These are phyloP conservation scores for Dryas integrifolia DNA, from an alignment of 331 rosid genomes.

Conservation along the genomic window DNA sequence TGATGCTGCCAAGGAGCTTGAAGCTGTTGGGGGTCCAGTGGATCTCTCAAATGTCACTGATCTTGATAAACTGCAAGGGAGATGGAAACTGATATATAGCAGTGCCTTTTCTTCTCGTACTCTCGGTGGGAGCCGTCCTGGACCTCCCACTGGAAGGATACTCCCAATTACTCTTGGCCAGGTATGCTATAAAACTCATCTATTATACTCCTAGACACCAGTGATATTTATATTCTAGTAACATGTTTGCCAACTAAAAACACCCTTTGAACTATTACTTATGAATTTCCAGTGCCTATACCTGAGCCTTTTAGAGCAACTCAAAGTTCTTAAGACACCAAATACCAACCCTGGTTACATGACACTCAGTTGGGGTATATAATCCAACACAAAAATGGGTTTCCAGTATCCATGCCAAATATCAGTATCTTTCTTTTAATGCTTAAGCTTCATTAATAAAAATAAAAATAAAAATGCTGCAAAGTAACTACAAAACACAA, in stretches of 20 bases:
- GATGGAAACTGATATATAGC: conserved; percentile 89
- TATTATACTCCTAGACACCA: background rate
- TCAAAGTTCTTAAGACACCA: background rate
- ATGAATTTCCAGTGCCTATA: conserved; percentile 4
- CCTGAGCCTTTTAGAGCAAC: background rate
- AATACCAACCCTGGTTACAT: conserved; percentile 2
- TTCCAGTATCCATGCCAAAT: background rate
- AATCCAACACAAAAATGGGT: background rate
- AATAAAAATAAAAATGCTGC: background rate
- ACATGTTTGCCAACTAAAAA: conserved; percentile 3
- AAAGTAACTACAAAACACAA: background rate
- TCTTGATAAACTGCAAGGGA: conserved; percentile 81
- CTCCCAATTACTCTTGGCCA: conserved; percentile 93
- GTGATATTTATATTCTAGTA: conserved; percentile 2
- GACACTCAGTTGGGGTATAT: background rate
- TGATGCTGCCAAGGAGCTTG: conserved; percentile 80
- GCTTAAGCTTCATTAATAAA: background rate
- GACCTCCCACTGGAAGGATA: conserved; percentile 82
- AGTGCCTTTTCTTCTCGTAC: conserved; percentile 90
- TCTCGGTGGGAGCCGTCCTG: conserved; percentile 93
- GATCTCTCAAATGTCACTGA: conserved; percentile 49
- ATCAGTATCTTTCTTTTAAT: background rate
- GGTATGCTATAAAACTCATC: conserved; percentile 42
- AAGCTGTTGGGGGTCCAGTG: conserved; percentile 65
- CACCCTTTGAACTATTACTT: background rate